phyloP scores from a whole-genome alignment of 1,139 yeast genomes.

The Nakaseomyces delphensis region DNA sequence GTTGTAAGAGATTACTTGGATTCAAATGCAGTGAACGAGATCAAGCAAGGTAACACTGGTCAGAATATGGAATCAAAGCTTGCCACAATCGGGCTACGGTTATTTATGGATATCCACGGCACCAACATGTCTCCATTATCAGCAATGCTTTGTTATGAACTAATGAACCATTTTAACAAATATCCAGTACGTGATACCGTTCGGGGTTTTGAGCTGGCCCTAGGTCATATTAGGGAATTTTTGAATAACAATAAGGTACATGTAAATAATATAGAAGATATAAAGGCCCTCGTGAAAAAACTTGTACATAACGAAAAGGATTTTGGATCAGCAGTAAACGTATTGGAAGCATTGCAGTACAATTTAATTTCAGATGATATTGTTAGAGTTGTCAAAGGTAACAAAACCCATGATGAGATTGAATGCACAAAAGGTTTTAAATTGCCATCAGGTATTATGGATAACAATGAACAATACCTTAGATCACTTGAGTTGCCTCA shows the following conservation, averaged over 20 bases:
- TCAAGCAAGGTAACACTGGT: conserved; percentile 9
- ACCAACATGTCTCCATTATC: conserved; percentile 19
- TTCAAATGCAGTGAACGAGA: conserved; percentile 18
- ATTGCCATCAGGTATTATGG: conserved; percentile 22
- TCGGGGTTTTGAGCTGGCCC: conserved; percentile 12
- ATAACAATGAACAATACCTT: conserved; percentile 24
- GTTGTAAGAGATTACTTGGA: conserved; percentile 19
- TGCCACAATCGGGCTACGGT: conserved; percentile 23
- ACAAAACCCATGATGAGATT: conserved; percentile 21
- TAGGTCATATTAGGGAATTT: conserved; percentile 14
- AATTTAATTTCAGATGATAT: conserved; percentile 23
- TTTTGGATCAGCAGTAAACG: conserved; percentile 15
- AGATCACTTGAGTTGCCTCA: conserved; percentile 23
- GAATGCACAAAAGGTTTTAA: conserved; percentile 29
- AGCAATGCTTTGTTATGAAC: conserved; percentile 15
- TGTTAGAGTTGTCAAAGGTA: conserved; percentile 27
- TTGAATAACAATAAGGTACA: conserved; percentile 15
- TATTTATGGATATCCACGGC: conserved; percentile 20
- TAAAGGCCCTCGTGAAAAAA: conserved; percentile 18
- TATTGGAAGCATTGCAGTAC: conserved; percentile 21
- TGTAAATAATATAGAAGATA: conserved; percentile 12
- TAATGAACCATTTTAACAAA: conserved; percentile 17
- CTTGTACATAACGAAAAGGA: conserved; percentile 12
- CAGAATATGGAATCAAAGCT: conserved; percentile 14
- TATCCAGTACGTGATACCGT: conserved; percentile 16